Conservation (phyloP, 2,329 filamentous ascomycete species). For the Pseudogymnoascus sp. region DNA sequence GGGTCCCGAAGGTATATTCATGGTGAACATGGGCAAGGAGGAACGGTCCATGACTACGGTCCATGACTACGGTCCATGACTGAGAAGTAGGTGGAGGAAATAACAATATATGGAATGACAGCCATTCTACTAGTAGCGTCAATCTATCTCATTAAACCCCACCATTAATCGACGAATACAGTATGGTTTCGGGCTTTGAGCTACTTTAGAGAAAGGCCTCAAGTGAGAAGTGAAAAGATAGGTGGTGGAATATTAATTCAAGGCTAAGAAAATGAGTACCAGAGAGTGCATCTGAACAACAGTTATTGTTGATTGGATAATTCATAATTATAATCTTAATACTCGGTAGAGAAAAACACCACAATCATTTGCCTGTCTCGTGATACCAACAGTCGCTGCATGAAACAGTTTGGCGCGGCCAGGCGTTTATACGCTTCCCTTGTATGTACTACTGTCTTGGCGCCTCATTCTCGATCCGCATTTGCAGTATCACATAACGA, state of each 20-base stretch:
- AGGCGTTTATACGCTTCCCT: constrained; percentile 6
- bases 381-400: constrained; percentile 3
- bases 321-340: background rate
- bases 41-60: background rate
- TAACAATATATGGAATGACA: background rate
- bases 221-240: background rate
- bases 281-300: background rate
- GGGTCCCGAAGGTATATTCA: background rate
- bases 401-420: constrained; percentile 6
- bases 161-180: background rate
- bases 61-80: background rate
- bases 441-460: constrained; percentile 7
- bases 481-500: constrained; percentile 4
- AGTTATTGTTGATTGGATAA: background rate
- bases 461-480: constrained; percentile 6
- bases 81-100: background rate
- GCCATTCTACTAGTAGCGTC: background rate
- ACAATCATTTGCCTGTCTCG: constrained; percentile 5
- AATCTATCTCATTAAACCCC: background rate
- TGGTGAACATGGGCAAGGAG: background rate
- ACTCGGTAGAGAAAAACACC: background rate
- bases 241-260: background rate
- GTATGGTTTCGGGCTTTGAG: background rate
- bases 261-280: background rate
- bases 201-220: background rate